A percentile compares a stretch with the other conserved stretches of the same genome.
These are phyloP conservation scores for Penstemon davidsonii DNA, from an alignment of 257 asterid species.

Conservation along the genomic window DNA sequence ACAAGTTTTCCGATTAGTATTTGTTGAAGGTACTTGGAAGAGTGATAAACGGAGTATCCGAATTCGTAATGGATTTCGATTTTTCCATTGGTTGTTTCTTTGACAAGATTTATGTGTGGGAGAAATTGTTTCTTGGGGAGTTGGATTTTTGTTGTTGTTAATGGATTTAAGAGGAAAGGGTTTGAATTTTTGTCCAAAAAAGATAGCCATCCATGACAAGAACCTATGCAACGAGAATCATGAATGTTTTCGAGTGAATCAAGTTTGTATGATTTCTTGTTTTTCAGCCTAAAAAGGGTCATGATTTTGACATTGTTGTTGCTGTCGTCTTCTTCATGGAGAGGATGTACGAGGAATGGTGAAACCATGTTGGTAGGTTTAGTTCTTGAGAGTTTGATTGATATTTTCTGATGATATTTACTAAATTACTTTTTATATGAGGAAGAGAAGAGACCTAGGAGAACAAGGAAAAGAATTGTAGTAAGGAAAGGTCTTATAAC, in stretches of 20 bases:
- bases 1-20: background rate
- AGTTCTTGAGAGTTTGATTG: background rate
- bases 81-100: background rate
- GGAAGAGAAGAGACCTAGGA: no score
- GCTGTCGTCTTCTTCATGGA: background rate
- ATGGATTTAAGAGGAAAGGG: conserved; percentile 24
- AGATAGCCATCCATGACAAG: conserved; percentile 26
- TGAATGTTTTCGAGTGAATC: background rate
- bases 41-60: no score
- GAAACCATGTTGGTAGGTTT: conserved; percentile 14
- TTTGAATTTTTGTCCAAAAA: background rate
- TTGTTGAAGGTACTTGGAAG: no score
- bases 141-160: background rate
- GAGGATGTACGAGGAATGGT: conserved; percentile 16
- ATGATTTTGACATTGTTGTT: background rate
- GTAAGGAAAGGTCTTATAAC: no score
- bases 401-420: background rate
- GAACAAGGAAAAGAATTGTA: no score
- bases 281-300: conserved; percentile 4
- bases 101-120: background rate
- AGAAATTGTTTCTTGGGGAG: conserved; percentile 17
- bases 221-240: conserved; percentile 11
- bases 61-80: background rate
- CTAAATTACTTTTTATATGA: background rate
- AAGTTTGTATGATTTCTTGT: background rate